Percentiles rank a stretch among this genome's conserved stretches.
Conservation (phyloP, 2,329 filamentous ascomycete genomes). For the Fusarium newnesense region DNA sequence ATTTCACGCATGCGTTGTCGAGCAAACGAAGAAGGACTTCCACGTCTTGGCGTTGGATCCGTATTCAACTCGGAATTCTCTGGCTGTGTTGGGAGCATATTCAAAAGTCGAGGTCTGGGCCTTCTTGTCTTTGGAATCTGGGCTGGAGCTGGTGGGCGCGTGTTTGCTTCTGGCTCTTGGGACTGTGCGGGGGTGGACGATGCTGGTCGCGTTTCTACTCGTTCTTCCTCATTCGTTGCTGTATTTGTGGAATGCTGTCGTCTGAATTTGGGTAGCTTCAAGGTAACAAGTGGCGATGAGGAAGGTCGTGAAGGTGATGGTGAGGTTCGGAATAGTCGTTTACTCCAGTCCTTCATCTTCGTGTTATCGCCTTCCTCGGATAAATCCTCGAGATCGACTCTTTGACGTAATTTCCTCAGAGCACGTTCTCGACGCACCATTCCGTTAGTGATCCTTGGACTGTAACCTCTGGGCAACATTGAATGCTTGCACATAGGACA, state of each 20-base stretch:
- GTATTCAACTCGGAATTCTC: conserved; percentile 48
- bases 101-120: conserved; percentile 45
- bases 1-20: conserved; percentile 57
- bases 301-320: conserved; percentile 22
- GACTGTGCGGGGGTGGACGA: conserved; percentile 15
- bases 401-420: conserved; percentile 68
- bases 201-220: not conserved
- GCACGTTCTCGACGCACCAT: conserved; percentile 87
- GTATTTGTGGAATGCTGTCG: conserved; percentile 17
- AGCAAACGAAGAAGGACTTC: conserved; percentile 57
- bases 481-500: conserved; percentile 92
- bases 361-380: conserved; percentile 48
- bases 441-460: conserved; percentile 79
- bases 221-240: conserved; percentile 2
- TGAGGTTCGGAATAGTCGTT: conserved; percentile 48
- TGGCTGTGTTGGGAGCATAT: conserved; percentile 52
- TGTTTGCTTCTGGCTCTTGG: conserved; percentile 17
- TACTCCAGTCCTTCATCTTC: conserved; percentile 51
- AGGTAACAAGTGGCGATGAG: conserved; percentile 44
- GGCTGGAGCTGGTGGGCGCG: conserved; percentile 26
- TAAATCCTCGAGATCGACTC: conserved; percentile 56
- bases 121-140: conserved; percentile 42
- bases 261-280: conserved; percentile 34
- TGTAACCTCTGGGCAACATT: conserved; percentile 76
- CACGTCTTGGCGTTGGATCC: conserved; percentile 46